These are phyloP conservation scores for Leishmania turanica DNA, from an alignment of 208 protist species.

Conservation along the genomic window DNA sequence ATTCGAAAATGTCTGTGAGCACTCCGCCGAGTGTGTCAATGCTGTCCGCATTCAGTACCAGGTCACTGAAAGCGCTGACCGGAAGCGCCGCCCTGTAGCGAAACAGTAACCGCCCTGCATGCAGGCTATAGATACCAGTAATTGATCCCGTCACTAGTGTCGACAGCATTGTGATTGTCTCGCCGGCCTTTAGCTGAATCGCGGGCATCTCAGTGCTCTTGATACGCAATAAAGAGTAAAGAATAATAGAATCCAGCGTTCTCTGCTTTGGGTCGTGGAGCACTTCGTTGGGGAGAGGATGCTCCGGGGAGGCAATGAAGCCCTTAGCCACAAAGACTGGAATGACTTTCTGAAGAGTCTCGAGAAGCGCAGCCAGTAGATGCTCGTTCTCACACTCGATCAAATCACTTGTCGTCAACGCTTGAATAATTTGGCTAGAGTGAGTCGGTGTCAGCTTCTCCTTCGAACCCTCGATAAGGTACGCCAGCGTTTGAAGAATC, in stretches of 20 bases:
- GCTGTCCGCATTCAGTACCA: conserved; percentile 53
- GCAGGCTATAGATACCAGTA: conserved; percentile 68
- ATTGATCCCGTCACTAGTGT: conserved; percentile 54
- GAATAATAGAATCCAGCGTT: conserved; percentile 81
- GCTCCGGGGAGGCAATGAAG: conserved; percentile 59
- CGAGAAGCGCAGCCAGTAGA: conserved; percentile 64
- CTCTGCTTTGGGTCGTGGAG: conserved; percentile 52
- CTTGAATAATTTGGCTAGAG: conserved; percentile 61
- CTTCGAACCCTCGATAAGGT: conserved; percentile 71
- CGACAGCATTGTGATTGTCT: conserved; percentile 53
- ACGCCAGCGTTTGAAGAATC: conserved; percentile 69
- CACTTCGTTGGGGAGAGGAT: conserved; percentile 64
- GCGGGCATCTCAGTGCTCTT: conserved; percentile 46
- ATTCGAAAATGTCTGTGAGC: conserved; percentile 66
- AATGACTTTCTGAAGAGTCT: conserved; percentile 43
- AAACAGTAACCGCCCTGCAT: conserved; percentile 58
- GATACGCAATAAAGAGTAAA: conserved; percentile 76
- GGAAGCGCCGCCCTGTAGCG: conserved; percentile 71
- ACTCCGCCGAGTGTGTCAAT: conserved; percentile 31
- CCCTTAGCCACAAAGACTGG: conserved; percentile 45
- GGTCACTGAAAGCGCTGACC: conserved; percentile 68
- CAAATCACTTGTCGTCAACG: conserved; percentile 65
- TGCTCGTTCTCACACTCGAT: conserved; percentile 69
- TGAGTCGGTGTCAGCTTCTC: conserved; percentile 58
- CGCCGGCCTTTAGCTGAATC: conserved; percentile 37